Base-by-base conservation (phyloP, 345 rosid species). In the Euphorbia pulcherrima region DNA sequence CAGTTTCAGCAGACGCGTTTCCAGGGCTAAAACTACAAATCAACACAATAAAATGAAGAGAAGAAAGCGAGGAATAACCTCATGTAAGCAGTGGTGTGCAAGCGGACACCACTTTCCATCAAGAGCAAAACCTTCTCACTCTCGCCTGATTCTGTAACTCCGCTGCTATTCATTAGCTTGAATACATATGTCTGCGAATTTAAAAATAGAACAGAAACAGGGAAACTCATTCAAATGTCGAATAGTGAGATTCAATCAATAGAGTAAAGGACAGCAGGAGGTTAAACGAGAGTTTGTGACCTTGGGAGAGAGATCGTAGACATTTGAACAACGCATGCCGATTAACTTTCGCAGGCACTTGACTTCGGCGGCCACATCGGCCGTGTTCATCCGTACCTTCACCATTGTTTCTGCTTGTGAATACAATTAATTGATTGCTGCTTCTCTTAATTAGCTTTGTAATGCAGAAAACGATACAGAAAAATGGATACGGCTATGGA, bases 321-420 rank as follows among this genome's bases (percentile, higher is more conserved):
- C 96, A 68, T 95, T 92, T 71, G 97, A 90, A 65, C 97, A 95
- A 37, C 97, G 89, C 97, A 92, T 89, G 76, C 97, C 97, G 79
- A 95, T 92, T 48, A 95, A 77, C 2, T 86, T 76, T 67, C 96
- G 87, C 65, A 90, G 68, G 81, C 97, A 92, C 78, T 91, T 95
- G 54, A 92, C 99, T 79, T 92, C 99, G 5, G 97, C 97, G 54
- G 99, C 99, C 76, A 94, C 97, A 70, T 92, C 97, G 73, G 97
- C 99, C 84, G 96, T 94, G 88, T 90, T 94, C 96, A 94, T 86
- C 13, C 97, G 93, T 39, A 92, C 96, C 84, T 94, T 94, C 92
- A 89, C 99, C 99, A 91, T 92, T 13, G 35, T 14, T n/a, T 46
- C 55, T 5, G 1, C 37, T 66, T 69, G 44, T 64, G 4, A 54